Conservation (phyloP, 306 rosid species). For the Ochetophila trinervis region DNA sequence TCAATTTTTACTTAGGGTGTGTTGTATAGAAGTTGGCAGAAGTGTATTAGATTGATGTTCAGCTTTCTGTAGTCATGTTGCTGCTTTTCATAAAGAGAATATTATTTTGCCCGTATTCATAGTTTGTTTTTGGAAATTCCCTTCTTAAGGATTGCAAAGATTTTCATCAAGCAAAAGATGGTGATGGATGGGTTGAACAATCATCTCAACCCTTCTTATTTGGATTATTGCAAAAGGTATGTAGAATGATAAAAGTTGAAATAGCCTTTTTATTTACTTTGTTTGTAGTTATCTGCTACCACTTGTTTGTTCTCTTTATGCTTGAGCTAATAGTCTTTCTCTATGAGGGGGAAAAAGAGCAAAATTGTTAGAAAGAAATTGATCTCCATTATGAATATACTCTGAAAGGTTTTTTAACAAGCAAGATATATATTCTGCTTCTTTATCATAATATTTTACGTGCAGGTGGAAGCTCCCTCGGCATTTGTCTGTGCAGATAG, state of each 20-base stretch:
- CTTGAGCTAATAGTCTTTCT: neutral
- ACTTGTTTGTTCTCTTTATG: neutral
- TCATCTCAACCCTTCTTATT: constrained; percentile 84
- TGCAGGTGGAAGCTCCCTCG: constrained; percentile 71
- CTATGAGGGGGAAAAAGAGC: neutral
- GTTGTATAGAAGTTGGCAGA: constrained; percentile 8
- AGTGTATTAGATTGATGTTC: constrained; percentile 3
- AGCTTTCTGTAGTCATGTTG: constrained; percentile 13
- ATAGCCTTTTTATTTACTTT: constrained; percentile 5
- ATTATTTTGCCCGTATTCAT: constrained; percentile 15
- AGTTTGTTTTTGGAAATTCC: constrained; percentile 27
- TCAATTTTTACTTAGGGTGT: constrained; percentile 18
- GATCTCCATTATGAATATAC: neutral
- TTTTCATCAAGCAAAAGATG: constrained; percentile 95
- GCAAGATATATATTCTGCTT: constrained; percentile 14
- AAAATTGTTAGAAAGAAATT: neutral
- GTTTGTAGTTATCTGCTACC: neutral
- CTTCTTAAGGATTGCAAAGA: constrained; percentile 84
- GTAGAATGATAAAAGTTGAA: constrained; percentile 10
- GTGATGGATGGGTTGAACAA: constrained; percentile 99
- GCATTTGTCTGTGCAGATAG: constrained; percentile 92
- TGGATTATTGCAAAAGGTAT: constrained; percentile 93
- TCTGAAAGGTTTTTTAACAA: neutral
- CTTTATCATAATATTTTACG: constrained; percentile 18
- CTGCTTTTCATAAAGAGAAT: constrained; percentile 8